phyloP scores from a whole-genome alignment of 352 stramenopile genomes.

The Globisporangium nodosum region DNA sequence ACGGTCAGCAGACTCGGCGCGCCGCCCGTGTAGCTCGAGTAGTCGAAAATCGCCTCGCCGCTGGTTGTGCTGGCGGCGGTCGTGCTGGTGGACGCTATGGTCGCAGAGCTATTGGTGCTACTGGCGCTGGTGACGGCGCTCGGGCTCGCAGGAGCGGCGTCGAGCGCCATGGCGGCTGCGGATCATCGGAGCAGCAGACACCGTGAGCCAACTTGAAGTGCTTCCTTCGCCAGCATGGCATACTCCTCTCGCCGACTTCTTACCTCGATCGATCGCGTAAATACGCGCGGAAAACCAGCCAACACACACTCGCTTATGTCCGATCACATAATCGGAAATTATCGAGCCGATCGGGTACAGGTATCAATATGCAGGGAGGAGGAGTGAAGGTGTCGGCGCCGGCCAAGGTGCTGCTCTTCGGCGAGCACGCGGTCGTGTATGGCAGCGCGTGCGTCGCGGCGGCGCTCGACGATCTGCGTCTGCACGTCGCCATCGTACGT shows the following conservation, averaged over 20 bases:
- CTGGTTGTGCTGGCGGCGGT: slow-evolving; percentile 8
- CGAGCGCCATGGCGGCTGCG: not conserved
- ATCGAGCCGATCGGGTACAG: no score
- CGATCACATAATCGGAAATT: no score
- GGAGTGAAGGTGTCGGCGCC: slow-evolving; percentile 61
- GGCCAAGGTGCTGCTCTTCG: slow-evolving; percentile 88
- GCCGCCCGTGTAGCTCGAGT: slow-evolving; percentile 42
- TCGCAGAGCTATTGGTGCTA: slow-evolving; percentile 4
- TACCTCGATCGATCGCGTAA: no score
- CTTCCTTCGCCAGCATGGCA: no score
- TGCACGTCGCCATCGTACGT: slow-evolving; percentile 78
- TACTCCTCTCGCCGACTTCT: no score
- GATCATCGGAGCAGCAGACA: not conserved
- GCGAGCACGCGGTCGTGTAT: slow-evolving; percentile 89
- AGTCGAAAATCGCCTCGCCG: slow-evolving; percentile 29
- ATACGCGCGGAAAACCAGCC: no score
- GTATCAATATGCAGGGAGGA: no score
- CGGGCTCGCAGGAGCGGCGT: not conserved
- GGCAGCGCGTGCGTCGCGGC: slow-evolving; percentile 77
- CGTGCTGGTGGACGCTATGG: not conserved
- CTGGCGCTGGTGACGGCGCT: not conserved
- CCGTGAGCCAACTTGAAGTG: not conserved
- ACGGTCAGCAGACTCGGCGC: slow-evolving; percentile 29
- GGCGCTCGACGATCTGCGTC: slow-evolving; percentile 77
- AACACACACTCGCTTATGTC: no score